Evolutionary conservation across 73 alveolate species (phyloP).

Genomic region (Paramecium bursaria): DNA sequence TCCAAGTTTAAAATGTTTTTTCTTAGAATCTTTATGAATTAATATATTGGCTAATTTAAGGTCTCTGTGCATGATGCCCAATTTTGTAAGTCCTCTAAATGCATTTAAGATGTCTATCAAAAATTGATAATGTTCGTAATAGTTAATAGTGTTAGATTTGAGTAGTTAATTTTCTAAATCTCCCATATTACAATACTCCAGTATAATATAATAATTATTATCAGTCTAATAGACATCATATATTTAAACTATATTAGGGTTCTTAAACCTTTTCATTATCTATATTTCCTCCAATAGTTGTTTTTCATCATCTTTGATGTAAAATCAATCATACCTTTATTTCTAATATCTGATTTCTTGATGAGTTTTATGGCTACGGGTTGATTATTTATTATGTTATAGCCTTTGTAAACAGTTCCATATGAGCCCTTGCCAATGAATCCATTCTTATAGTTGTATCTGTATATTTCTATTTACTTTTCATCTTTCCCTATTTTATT

Average conservation of each 20-base stretch:
- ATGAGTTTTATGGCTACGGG: constrained; percentile 62
- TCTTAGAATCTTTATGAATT: constrained; percentile 43
- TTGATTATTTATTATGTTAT: constrained; percentile 36
- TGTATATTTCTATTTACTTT: constrained; percentile 39
- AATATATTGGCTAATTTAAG: constrained; percentile 67
- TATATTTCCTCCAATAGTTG: constrained; percentile 60
- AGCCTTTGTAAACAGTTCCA: constrained; percentile 68
- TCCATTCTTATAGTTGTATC: constrained; percentile 54
- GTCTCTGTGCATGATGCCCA: constrained; percentile 71
- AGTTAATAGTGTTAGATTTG: constrained; percentile 6
- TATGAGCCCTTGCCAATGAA: constrained; percentile 63
- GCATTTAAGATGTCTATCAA: constrained; percentile 64
- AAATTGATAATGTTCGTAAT: constrained; percentile 48
- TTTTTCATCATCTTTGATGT: constrained; percentile 32
- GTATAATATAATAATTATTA: constrained; percentile 61
- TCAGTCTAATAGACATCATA: constrained; percentile 65
- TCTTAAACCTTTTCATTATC: constrained; percentile 55
- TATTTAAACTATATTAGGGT: constrained; percentile 53
- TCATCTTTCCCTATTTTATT: constrained; percentile 33
- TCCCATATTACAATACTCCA: constrained; percentile 64
- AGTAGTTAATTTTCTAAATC: constrained; percentile 50
- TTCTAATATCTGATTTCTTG: constrained; percentile 47
- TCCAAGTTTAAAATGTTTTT: constrained; percentile 52
- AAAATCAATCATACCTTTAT: constrained; percentile 19
- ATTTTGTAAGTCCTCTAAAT: constrained; percentile 52